Conservation (phyloP, 1,284 basidiomycete species). For the Cutaneotrichosporon dermatis region DNA sequence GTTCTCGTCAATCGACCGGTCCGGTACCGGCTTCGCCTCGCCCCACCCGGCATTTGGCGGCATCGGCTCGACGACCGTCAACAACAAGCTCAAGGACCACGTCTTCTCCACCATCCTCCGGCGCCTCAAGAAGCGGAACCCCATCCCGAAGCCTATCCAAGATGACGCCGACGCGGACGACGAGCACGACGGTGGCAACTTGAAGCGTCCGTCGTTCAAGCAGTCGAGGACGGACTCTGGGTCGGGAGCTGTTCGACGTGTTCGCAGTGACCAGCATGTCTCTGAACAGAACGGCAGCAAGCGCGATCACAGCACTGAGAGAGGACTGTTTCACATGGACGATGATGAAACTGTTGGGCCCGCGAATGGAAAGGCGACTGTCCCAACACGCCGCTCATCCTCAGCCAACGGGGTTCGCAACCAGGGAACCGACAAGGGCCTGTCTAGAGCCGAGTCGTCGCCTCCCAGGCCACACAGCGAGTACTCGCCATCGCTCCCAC, state of each 20-base stretch:
- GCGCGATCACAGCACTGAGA: constrained; percentile 31
- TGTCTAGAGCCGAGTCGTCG: not conserved
- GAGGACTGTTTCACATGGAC: constrained; percentile 51
- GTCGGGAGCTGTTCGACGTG: not conserved
- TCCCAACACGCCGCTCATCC: not conserved
- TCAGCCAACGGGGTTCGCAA: not conserved
- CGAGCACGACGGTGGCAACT: constrained; percentile 28
- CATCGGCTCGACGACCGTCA: constrained; percentile 83
- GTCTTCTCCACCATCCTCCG: constrained; percentile 81
- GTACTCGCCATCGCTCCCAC: constrained; percentile 25
- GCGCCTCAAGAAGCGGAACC: constrained; percentile 49
- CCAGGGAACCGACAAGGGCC: not conserved
- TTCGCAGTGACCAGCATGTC: not conserved
- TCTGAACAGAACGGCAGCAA: not conserved
- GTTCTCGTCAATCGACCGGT: not conserved
- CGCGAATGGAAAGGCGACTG: not conserved
- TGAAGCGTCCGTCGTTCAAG: not conserved
- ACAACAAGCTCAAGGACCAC: constrained; percentile 86
- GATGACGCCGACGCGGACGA: constrained; percentile 40
- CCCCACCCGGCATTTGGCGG: constrained; percentile 63
- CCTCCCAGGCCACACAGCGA: not conserved
- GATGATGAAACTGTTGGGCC: constrained; percentile 25
- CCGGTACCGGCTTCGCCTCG: constrained; percentile 14
- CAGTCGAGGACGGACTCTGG: not conserved
- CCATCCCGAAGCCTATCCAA: constrained; percentile 5